Base-by-base conservation (phyloP, 2,329 filamentous ascomycete genomes). In the Clarireedia sp. region DNA sequence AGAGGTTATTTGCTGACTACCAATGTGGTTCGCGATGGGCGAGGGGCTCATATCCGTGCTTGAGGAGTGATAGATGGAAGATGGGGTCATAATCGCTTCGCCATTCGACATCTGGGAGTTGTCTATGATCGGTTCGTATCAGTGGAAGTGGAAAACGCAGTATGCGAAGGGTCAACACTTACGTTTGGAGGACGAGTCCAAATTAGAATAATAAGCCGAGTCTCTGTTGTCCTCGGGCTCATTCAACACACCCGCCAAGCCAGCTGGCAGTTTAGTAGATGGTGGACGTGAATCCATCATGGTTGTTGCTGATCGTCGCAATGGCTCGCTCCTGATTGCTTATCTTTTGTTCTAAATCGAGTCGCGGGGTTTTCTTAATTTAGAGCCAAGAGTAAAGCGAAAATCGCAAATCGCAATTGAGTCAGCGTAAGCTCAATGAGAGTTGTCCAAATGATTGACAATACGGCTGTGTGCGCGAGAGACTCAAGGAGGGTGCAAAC, bases 11-110 rank as follows among this genome's bases (percentile, higher is more conserved):
- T 79, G 70, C 45, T 79, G 79, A 69, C 59, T 62, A 19, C 59
- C 55, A 12, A 62, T 60, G 63, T 78, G 77, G 40, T 74, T 64
- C 16, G 66, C 71, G 17, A 80, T 78, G 8, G 82, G 81, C 1
- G 82, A 85, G 0, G 82, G 82, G 1, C 81, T 85, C 70, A 84
- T 83, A 64, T 85, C 81, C 33, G 74, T 71, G 19, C 74, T 73
- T 3, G 77, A 75, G 14, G 64, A 64, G 45, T 79, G 76, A 58
- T 79, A 81, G 12, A 60, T 54, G 14, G 59, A 51, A 19, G 48
- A 48, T 38, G 59, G 56, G 9, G 64, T 57, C 43, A 62, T 55
- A 16, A 48, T 45, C 48, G 55, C 44, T 37, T 49, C 40, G 51
- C 58, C 59, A 58, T 57, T 55, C 10, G 63, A 65, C 44, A 62